Evolutionary conservation across 2,329 filamentous ascomycete genomes (phyloP).

Genomic region (Venturia nashicola): DNA sequence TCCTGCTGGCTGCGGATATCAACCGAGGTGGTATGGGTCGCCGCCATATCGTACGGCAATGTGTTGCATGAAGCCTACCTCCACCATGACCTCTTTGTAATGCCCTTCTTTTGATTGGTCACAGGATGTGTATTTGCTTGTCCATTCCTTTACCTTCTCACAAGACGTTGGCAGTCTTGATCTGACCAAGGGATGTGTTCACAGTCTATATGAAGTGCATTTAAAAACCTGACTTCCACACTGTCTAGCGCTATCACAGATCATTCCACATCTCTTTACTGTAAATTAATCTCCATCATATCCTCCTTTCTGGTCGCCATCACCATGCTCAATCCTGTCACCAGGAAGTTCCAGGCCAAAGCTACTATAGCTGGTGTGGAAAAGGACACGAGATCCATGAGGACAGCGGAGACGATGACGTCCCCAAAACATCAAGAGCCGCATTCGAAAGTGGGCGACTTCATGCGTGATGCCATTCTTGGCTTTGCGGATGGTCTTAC

Average conservation of each 20-base stretch:
- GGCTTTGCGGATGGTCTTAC: slow-evolving; percentile 70
- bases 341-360: background rate
- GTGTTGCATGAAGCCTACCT: background rate
- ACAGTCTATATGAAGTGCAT: background rate
- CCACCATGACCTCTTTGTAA: background rate
- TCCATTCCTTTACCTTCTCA: background rate
- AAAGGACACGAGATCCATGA: background rate
- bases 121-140: background rate
- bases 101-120: background rate
- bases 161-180: background rate
- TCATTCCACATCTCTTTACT: background rate
- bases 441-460: slow-evolving; percentile 4
- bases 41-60: background rate
- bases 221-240: background rate
- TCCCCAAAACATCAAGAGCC: background rate
- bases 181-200: background rate
- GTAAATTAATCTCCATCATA: background rate
- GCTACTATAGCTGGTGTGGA: background rate
- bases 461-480: slow-evolving; percentile 46
- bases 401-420: background rate
- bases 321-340: background rate
- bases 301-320: background rate
- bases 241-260: background rate
- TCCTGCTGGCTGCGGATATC: background rate
- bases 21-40: background rate